phyloP scores from a whole-genome alignment of 78 protist genomes.

The Blattamonas nauphoetae region DNA sequence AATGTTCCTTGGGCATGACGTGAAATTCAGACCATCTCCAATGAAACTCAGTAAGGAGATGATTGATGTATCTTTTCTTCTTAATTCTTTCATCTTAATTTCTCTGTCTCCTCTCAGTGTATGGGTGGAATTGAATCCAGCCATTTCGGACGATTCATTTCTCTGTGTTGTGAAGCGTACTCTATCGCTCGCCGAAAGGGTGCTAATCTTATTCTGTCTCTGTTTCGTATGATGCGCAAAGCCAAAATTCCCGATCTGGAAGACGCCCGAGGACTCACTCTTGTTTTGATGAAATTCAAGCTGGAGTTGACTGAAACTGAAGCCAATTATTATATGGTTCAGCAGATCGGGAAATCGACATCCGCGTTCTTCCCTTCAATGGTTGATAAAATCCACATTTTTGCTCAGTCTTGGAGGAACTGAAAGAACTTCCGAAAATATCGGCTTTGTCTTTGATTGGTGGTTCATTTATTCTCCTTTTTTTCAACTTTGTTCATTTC shows the following conservation, averaged over 20 bases:
- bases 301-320: conserved; percentile 18
- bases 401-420: conserved; percentile 6
- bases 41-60: conserved; percentile 27
- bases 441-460: no score
- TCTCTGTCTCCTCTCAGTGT: conserved; percentile 5
- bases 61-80: conserved; percentile 7
- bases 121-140: conserved; percentile 3
- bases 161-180: conserved; percentile 16
- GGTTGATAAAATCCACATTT: conserved; percentile 16
- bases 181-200: neutral
- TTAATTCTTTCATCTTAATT: neutral
- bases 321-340: neutral
- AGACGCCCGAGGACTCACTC: neutral
- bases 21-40: conserved; percentile 22
- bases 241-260: neutral
- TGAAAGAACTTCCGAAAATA: no score
- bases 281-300: neutral
- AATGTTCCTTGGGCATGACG: conserved; percentile 16
- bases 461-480: no score
- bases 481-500: no score
- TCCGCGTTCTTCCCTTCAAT: conserved; percentile 25
- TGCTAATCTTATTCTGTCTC: conserved; percentile 1
- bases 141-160: neutral
- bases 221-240: neutral
- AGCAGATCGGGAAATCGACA: conserved; percentile 3